Evolutionary conservation across 2,329 filamentous ascomycete genomes (phyloP).

Genomic region (Tolypocladium ophioglossoides): DNA sequence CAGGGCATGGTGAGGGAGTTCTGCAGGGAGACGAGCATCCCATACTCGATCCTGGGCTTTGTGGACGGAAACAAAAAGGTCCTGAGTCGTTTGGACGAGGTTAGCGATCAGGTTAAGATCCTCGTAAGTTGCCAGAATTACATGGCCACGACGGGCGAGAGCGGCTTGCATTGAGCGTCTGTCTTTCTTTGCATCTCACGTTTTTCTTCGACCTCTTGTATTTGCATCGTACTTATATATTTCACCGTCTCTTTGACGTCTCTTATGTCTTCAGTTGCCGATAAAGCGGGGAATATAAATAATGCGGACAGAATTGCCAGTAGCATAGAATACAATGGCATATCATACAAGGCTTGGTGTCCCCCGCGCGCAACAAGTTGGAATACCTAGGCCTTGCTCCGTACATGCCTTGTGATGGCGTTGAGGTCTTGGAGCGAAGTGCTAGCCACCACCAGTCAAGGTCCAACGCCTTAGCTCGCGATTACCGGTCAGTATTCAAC

Average conservation of each 20-base stretch:
- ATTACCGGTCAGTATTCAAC: too few species aligned
- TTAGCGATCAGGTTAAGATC: slow-evolving; percentile 69
- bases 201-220: not conserved
- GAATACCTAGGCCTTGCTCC: too few species aligned
- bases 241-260: not conserved
- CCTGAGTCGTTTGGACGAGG: slow-evolving; percentile 63
- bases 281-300: not conserved
- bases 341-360: too few species aligned
- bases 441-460: too few species aligned
- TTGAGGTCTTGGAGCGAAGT: too few species aligned
- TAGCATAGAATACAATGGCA: too few species aligned
- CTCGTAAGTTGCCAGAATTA: slow-evolving; percentile 57
- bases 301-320: not conserved
- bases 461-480: too few species aligned
- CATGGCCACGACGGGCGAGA: slow-evolving; percentile 2
- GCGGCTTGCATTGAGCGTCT: not conserved
- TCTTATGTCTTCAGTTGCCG: not conserved
- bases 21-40: slow-evolving; percentile 71
- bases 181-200: too few species aligned
- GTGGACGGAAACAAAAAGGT: slow-evolving; percentile 75
- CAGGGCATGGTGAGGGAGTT: slow-evolving; percentile 73
- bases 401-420: too few species aligned
- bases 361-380: too few species aligned
- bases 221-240: not conserved
- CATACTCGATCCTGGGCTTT: slow-evolving; percentile 80